Conservation (phyloP, 2,329 filamentous ascomycete genomes). For the Monosporascus sp. region DNA sequence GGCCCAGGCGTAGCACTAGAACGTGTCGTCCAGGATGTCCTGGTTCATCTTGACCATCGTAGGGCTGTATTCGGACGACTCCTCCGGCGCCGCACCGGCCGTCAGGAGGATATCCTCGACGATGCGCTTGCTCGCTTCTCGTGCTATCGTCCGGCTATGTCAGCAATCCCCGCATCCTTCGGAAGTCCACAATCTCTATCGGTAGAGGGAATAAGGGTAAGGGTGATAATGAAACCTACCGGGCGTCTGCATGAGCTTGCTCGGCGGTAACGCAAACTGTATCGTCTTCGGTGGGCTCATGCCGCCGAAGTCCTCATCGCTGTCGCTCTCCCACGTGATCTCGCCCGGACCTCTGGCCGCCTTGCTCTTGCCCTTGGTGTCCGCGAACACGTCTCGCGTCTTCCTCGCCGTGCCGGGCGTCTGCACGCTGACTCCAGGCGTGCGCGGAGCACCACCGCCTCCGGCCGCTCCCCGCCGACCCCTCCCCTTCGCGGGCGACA, state of each 20-base stretch:
- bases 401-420: slow-evolving; percentile 58
- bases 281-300: slow-evolving; percentile 93
- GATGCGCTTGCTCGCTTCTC: slow-evolving; percentile 75
- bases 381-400: slow-evolving; percentile 44
- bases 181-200: slow-evolving; percentile 1
- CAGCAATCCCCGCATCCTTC: slow-evolving; percentile 1
- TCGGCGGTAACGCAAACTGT: slow-evolving; percentile 74
- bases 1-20: slow-evolving; percentile 31
- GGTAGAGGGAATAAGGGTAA: not conserved
- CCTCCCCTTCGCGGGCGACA: slow-evolving; percentile 59
- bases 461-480: slow-evolving; percentile 34
- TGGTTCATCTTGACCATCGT: slow-evolving; percentile 62
- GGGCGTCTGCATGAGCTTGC: slow-evolving; percentile 73
- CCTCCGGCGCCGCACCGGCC: slow-evolving; percentile 59
- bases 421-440: slow-evolving; percentile 80
- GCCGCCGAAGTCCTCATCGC: slow-evolving; percentile 62
- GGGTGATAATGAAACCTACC: slow-evolving; percentile 41
- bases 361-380: slow-evolving; percentile 20
- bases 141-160: slow-evolving; percentile 42
- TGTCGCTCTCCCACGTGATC: slow-evolving; percentile 71
- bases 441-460: slow-evolving; percentile 50
- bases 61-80: slow-evolving; percentile 55
- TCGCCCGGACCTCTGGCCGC: slow-evolving; percentile 39
- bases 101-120: slow-evolving; percentile 75
- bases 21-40: slow-evolving; percentile 57